These are phyloP conservation scores for Pyricularia pennisetigena DNA, from an alignment of 2,329 filamentous ascomycete species.

Conservation along the genomic window DNA sequence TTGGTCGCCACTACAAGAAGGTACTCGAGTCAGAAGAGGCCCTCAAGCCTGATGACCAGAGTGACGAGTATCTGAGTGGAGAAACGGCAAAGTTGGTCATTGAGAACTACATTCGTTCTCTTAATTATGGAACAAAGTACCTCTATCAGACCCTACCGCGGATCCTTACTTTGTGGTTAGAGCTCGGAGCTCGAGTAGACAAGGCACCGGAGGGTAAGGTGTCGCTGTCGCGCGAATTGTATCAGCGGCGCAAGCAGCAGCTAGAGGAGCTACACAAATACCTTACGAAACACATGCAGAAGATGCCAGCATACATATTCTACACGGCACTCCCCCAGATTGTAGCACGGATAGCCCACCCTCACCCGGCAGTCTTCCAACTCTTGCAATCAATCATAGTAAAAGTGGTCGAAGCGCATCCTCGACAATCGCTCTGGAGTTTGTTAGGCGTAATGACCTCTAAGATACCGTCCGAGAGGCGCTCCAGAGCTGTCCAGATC, in stretches of 20 bases:
- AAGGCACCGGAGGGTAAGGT: constrained; percentile 47
- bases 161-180: constrained; percentile 87
- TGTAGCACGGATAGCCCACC: constrained; percentile 89
- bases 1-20: constrained; percentile 96
- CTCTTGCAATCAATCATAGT: constrained; percentile 70
- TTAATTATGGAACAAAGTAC: constrained; percentile 87
- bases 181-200: constrained; percentile 70
- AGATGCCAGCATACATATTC: constrained; percentile 67
- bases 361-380: constrained; percentile 66
- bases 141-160: constrained; percentile 91
- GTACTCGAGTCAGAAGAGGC: constrained; percentile 80
- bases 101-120: constrained; percentile 83
- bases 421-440: constrained; percentile 86
- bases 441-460: constrained; percentile 81
- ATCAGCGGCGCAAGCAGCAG: constrained; percentile 49
- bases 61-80: constrained; percentile 65
- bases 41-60: constrained; percentile 67
- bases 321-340: constrained; percentile 84
- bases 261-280: constrained; percentile 63
- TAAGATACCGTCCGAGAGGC: constrained; percentile 58
- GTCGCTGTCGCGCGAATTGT: constrained; percentile 40
- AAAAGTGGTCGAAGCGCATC: constrained; percentile 79
- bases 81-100: constrained; percentile 83
- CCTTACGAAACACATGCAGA: constrained; percentile 67
- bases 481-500: constrained; percentile 40